Evolutionary conservation across 2,329 filamentous ascomycete species (phyloP).

Genomic region (Calonectria hawksworthii): DNA sequence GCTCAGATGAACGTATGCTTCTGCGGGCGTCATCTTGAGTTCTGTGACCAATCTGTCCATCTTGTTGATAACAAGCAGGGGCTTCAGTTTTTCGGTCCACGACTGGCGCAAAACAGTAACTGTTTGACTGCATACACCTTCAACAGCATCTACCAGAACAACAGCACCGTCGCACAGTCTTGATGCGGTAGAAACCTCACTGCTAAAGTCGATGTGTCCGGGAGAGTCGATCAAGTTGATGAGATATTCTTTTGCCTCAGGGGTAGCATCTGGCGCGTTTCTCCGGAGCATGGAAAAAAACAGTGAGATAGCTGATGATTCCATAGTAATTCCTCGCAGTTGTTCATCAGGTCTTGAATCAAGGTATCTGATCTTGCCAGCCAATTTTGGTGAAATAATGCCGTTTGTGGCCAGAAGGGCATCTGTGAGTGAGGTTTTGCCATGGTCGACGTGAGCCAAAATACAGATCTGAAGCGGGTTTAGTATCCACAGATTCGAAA

Average conservation of each 20-base stretch:
- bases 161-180: slow-evolving; percentile 94
- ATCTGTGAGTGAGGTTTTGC: slow-evolving; percentile 97
- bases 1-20: slow-evolving; percentile 90
- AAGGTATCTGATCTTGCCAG: slow-evolving; percentile 97
- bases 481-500: neutral
- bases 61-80: slow-evolving; percentile 96
- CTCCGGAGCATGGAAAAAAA: slow-evolving; percentile 93
- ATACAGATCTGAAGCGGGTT: slow-evolving; percentile 81
- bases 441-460: slow-evolving; percentile 96
- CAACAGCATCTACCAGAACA: slow-evolving; percentile 94
- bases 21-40: slow-evolving; percentile 90
- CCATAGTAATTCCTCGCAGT: slow-evolving; percentile 98
- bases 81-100: slow-evolving; percentile 96
- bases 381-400: slow-evolving; percentile 97
- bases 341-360: slow-evolving; percentile 98
- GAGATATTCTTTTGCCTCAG: slow-evolving; percentile 88
- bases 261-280: slow-evolving; percentile 74
- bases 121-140: slow-evolving; percentile 98
- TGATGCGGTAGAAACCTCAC: slow-evolving; percentile 96
- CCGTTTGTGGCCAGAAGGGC: slow-evolving; percentile 98
- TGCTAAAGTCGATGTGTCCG: slow-evolving; percentile 98
- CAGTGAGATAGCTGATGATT: slow-evolving; percentile 96
- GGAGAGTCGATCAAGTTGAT: slow-evolving; percentile 99
- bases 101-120: slow-evolving; percentile 96
- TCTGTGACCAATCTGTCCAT: slow-evolving; percentile 96